phyloP scores from a whole-genome alignment of 1,284 basidiomycete species.

The Pseudozyma sp. region DNA sequence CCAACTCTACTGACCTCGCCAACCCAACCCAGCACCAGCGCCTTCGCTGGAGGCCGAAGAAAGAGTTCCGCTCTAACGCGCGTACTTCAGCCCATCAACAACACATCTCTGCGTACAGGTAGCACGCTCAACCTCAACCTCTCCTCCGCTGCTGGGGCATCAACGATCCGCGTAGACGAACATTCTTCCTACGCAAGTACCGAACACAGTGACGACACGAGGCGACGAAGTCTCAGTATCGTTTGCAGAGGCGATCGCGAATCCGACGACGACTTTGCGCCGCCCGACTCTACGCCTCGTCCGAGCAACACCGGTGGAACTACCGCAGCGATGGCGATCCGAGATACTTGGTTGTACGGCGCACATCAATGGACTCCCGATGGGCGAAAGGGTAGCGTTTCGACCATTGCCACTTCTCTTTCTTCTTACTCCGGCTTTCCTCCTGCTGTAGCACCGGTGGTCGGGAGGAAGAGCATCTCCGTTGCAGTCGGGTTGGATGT shows the following conservation, averaged over 20 bases:
- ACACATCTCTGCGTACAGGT: neutral
- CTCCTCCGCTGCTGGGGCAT: neutral
- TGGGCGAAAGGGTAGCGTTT: constrained; percentile 25
- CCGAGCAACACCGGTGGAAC: neutral
- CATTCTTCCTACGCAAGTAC: neutral
- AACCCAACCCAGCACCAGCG: neutral
- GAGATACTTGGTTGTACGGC: constrained; percentile 32
- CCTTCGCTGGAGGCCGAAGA: constrained; percentile 6
- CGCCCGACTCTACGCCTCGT: neutral
- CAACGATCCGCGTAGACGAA: constrained; percentile 6
- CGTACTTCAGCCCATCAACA: constrained; percentile 6
- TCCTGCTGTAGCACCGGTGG: neutral
- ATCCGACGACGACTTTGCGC: constrained; percentile 14
- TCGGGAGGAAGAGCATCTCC: constrained; percentile 15
- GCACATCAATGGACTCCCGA: constrained; percentile 23
- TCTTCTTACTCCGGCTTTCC: neutral
- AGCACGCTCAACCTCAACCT: neutral
- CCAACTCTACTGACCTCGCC: neutral
- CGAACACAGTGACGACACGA: neutral
- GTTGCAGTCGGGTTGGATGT: constrained; percentile 17
- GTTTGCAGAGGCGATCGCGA: constrained; percentile 24
- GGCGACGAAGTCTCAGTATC: constrained; percentile 26
- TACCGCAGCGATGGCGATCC: constrained; percentile 40
- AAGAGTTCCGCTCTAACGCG: constrained; percentile 16
- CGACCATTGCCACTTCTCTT: constrained; percentile 13